phyloP scores from a whole-genome alignment of 2,329 filamentous ascomycete genomes.

The Tolypocladium capitatum region DNA sequence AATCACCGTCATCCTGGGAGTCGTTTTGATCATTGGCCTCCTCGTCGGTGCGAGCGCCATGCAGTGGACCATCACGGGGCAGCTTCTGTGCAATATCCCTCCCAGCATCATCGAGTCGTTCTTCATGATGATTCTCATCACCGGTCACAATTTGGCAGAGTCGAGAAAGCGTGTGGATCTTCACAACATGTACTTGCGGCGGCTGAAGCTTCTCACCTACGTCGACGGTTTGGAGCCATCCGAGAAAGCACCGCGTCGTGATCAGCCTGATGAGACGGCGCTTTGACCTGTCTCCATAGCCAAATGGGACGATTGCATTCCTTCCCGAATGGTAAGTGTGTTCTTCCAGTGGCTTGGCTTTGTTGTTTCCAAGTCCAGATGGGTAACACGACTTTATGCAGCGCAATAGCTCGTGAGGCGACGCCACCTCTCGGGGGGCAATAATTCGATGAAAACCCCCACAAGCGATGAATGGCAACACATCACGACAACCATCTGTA shows the following conservation, averaged over 20 bases:
- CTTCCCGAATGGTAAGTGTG: neutral
- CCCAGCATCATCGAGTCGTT: conserved; percentile 12
- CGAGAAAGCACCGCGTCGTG: neutral
- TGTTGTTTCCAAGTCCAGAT: neutral
- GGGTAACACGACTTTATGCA: neutral
- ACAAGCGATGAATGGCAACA: neutral
- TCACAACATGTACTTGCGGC: conserved; percentile 24
- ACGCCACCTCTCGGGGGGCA: neutral
- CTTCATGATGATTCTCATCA: conserved; percentile 14
- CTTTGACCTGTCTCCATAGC: neutral
- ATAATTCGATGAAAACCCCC: neutral
- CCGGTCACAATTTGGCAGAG: conserved; percentile 10
- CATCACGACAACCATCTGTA: neutral
- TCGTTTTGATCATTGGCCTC: conserved; percentile 7
- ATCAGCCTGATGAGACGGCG: neutral
- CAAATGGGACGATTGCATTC: too few relatives aligned
- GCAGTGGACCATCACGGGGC: conserved; percentile 10
- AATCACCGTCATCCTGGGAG: conserved; percentile 7
- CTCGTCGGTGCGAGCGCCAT: conserved; percentile 10
- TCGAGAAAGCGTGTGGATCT: conserved; percentile 7
- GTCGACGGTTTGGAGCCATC: conserved; percentile 16
- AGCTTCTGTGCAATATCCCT: conserved; percentile 12
- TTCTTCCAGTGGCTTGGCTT: neutral
- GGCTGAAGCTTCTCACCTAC: conserved; percentile 25
- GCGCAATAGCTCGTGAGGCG: too few relatives aligned